Base-by-base conservation (phyloP, 176 grass and related monocot genomes). In the Oryza brachyantha region DNA sequence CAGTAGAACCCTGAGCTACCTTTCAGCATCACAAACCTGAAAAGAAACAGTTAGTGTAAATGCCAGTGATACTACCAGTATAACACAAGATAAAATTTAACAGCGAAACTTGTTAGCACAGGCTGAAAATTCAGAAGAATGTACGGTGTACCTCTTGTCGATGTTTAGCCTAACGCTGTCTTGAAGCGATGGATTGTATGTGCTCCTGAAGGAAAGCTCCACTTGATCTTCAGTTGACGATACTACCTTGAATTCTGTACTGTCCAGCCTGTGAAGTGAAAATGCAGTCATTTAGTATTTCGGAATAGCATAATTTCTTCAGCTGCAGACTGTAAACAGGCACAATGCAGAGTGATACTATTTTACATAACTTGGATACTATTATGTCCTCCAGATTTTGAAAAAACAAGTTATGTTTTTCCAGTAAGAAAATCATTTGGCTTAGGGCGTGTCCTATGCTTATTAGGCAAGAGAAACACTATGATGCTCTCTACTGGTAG, bases 1-100 rank as follows among this genome's bases (percentile, higher is more conserved):
- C 78, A 84, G 81, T 96, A 96, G 73, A 96, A 96, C 37, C 93
- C 93, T 0, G 87, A 96, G 78, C 85, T 80, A 22, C 93, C 90
- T 13, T n/a, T 64, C 37, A 96, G 62, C 84, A 92, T 72, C 41
- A 92, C 73, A 28, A 85, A 58, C 87, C 93, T 96, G 80, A 66
- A 87, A n/a, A 34, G 9, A 1, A 46, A 63, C n/a, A n/a, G 10
- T 13, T 2, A 13, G 24, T 22, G 35, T 19, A 38, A 13, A 38
- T 24, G 14, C 4, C 11, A 27, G 71, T 21, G 9, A 11, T 3
- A 54, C 32, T 70, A 52, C 3, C 6, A 54, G 8, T 8, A 5
- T n/a, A n/a, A n/a, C n/a, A n/a, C n/a, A n/a, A n/a, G n/a, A n/a
- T n/a, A n/a, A n/a, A n/a, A n/a, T n/a, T n/a, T n/a, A n/a, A n/a